Evolutionary conservation across 441 rosid species (phyloP), one percentile per base, ranked within the genome.

Genomic region (Adansonia gregorii): DNA sequence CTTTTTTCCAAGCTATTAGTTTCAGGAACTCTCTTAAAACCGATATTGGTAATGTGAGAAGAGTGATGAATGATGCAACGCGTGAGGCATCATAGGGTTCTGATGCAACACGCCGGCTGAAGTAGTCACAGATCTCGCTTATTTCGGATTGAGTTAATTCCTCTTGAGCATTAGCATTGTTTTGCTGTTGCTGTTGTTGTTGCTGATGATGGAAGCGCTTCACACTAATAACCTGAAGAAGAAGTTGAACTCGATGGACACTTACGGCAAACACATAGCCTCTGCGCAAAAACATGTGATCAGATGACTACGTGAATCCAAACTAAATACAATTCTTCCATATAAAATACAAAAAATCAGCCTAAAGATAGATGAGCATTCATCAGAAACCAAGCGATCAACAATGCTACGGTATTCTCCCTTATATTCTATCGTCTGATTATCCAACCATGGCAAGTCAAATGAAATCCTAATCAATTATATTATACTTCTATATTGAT

Each of bases 21-120:
- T 94, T 97, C 78, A 97, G 81, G 85, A 97, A 97, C 84, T 97
- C 99, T 82, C 98, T 84, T 76, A 97, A 80, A 72, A 94, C 98
- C 6, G 98, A 88, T 83, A 97, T 93, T 22, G 98, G 98, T 82
- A 97, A 72, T 6, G 99, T 97, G 83, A 97, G 99, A 80, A 97
- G 98, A 46, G 99, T 97, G 71, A 97, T 97, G 85, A 97, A 97
- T 64, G 99, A 97, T 72, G 98, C 98, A 72, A 97, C 98, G 19
- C 98, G 97, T 51, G 98, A 97, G 77, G 98, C 98, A 83, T 97
- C 98, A n/a, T 97, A 97, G 35, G 99, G 99, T 84, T 97, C 99
- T 41, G 99, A 93, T 60, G 98, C 98, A 65, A 97, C 99, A 24
- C 97, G 93, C 6, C 97, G 97, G 85, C 99, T 97, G 80, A 94